phyloP scores from a whole-genome alignment of 1,284 basidiomycete genomes.

The Ustilago curta region DNA sequence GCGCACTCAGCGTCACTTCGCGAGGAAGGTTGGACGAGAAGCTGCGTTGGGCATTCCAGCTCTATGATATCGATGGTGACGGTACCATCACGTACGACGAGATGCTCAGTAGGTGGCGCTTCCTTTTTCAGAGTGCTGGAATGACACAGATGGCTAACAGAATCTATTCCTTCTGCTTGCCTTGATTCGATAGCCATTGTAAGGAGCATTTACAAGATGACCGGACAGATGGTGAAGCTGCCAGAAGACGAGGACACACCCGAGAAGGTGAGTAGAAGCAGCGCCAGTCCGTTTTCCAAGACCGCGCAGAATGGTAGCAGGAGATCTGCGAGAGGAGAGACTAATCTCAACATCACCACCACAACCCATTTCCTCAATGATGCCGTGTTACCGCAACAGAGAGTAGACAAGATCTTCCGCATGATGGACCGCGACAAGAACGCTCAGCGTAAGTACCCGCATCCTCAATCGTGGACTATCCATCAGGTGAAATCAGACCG shows the following conservation, averaged over 20 bases:
- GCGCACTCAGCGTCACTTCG: constrained; percentile 92
- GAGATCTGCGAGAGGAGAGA: neutral
- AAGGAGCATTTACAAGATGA: constrained; percentile 69
- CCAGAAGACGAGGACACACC: constrained; percentile 98
- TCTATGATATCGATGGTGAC: constrained; percentile 93
- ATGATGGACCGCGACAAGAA: constrained; percentile 69
- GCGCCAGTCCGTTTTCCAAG: neutral
- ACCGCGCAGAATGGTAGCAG: neutral
- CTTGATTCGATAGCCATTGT: constrained; percentile 59
- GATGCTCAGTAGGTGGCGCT: constrained; percentile 75
- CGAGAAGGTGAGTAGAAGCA: constrained; percentile 79
- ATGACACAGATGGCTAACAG: neutral
- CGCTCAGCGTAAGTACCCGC: constrained; percentile 56
- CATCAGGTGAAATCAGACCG: neutral
- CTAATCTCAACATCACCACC: neutral
- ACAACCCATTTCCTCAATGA: too few species aligned
- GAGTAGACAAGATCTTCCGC: constrained; percentile 68
- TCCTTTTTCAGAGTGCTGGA: neutral
- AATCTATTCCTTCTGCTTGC: neutral
- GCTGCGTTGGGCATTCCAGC: constrained; percentile 99
- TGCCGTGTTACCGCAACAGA: constrained; percentile 23
- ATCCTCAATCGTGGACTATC: neutral
- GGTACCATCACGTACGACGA: constrained; percentile 75
- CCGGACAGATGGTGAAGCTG: constrained; percentile 96
- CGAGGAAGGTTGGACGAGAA: constrained; percentile 96